phyloP scores from a whole-genome alignment of 1,284 basidiomycete species.

The Phylloporus sp. region DNA sequence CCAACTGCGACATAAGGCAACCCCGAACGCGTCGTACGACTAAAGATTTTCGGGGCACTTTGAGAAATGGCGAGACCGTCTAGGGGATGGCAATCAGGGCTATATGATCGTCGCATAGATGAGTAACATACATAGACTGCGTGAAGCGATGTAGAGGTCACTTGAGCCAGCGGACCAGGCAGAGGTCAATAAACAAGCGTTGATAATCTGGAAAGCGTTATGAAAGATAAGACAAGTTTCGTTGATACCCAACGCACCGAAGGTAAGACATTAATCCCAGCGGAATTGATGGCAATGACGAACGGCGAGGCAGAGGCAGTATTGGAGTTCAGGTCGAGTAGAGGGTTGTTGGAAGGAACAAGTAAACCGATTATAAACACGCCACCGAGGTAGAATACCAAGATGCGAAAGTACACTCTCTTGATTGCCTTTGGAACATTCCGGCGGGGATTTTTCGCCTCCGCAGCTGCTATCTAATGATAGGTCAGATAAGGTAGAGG shows the following conservation, averaged over 20 bases:
- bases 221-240: background rate
- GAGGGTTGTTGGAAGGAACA: slow-evolving; percentile 54
- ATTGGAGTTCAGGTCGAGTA: slow-evolving; percentile 42
- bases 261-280: slow-evolving; percentile 61
- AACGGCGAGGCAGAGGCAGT: slow-evolving; percentile 57
- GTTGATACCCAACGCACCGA: slow-evolving; percentile 38
- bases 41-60: slow-evolving; percentile 67
- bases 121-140: slow-evolving; percentile 30
- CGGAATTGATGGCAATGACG: slow-evolving; percentile 57
- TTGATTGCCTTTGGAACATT: slow-evolving; percentile 54
- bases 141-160: slow-evolving; percentile 36
- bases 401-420: slow-evolving; percentile 61
- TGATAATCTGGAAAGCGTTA: slow-evolving; percentile 53
- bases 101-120: background rate
- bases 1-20: slow-evolving; percentile 65
- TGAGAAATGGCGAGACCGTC: slow-evolving; percentile 67
- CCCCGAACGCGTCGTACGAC: slow-evolving; percentile 59
- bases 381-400: slow-evolving; percentile 59
- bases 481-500: slow-evolving; percentile 1
- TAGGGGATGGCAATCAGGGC: slow-evolving; percentile 20
- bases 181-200: slow-evolving; percentile 69
- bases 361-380: slow-evolving; percentile 60
- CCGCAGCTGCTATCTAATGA: slow-evolving; percentile 56
- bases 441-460: slow-evolving; percentile 44
- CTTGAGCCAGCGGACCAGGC: slow-evolving; percentile 60